Evolutionary conservation across 2,329 filamentous ascomycete genomes (phyloP).

Genomic region (Arachnomyces sp.): DNA sequence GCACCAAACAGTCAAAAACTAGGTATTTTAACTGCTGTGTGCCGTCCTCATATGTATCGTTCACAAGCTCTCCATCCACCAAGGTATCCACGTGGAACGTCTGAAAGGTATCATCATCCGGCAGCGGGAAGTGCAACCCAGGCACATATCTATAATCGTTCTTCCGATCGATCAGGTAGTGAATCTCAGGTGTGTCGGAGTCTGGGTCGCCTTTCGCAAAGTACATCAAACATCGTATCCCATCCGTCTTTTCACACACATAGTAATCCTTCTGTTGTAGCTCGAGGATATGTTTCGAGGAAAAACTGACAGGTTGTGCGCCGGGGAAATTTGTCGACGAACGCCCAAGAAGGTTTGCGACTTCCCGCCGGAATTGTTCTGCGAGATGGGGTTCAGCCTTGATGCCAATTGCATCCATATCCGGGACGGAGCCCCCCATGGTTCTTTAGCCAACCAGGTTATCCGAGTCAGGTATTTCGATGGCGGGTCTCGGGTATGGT

Average conservation of each 20-base stretch:
- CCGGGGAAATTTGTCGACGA: conserved; percentile 63
- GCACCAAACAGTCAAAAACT: conserved; percentile 84
- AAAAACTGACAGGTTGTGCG: conserved; percentile 91
- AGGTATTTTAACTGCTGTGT: conserved; percentile 68
- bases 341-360: conserved; percentile 67
- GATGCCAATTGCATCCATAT: conserved; percentile 46
- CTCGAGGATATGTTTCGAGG: conserved; percentile 72
- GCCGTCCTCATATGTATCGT: conserved; percentile 66
- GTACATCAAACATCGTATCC: conserved; percentile 91
- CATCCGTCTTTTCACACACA: conserved; percentile 97
- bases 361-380: conserved; percentile 59
- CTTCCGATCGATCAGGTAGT: conserved; percentile 94
- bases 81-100: conserved; percentile 74
- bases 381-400: conserved; percentile 58
- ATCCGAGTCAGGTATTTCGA: too few relatives aligned
- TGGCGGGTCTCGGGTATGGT: too few relatives aligned
- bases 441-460: conserved; percentile 2
- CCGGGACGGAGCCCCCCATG: conserved; percentile 35
- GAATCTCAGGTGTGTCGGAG: conserved; percentile 60
- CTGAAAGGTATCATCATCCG: conserved; percentile 50
- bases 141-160: conserved; percentile 92
- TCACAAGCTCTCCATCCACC: conserved; percentile 87
- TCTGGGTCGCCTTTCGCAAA: conserved; percentile 51
- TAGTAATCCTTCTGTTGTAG: conserved; percentile 83
- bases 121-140: conserved; percentile 72